phyloP scores from a whole-genome alignment of 108 stramenopile genomes.

The Cylindrotheca fusiformis region DNA sequence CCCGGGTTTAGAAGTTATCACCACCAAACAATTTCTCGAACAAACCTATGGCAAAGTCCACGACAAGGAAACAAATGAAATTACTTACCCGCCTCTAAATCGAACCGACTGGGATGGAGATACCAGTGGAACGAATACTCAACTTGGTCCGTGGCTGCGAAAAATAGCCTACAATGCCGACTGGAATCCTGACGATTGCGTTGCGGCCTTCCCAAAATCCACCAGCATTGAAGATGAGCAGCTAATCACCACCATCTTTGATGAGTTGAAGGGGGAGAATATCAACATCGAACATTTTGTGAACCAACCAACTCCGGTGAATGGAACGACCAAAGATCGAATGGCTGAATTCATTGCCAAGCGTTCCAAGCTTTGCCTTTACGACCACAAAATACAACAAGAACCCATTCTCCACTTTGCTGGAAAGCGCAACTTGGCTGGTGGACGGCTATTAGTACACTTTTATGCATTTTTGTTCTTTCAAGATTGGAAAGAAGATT shows the following conservation, averaged over 20 bases:
- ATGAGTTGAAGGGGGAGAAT: constrained; percentile 21
- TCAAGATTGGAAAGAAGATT: constrained; percentile 75
- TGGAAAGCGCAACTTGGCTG: constrained; percentile 25
- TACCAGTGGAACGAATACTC: constrained; percentile 11
- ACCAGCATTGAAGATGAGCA: constrained; percentile 41
- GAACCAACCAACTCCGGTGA: constrained; percentile 55
- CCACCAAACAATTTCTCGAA: constrained; percentile 85
- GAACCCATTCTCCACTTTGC: constrained; percentile 69
- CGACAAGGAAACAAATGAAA: constrained; percentile 31
- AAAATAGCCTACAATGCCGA: constrained; percentile 44
- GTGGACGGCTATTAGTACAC: constrained; percentile 67
- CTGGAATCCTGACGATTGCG: constrained; percentile 46
- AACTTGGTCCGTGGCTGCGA: constrained; percentile 29
- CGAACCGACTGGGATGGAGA: constrained; percentile 79
- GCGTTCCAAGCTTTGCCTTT: constrained; percentile 58
- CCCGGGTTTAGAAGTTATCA: constrained; percentile 73
- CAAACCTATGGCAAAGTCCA: constrained; percentile 56
- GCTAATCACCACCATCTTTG: constrained; percentile 34
- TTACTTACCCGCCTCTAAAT: constrained; percentile 52
- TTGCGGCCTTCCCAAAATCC: constrained; percentile 57
- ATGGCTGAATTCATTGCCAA: constrained; percentile 62
- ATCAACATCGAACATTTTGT: constrained; percentile 22
- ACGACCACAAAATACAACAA: constrained; percentile 63
- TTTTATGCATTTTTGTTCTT: constrained; percentile 88
- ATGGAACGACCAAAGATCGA: constrained; percentile 53